Conservation (phyloP, 768 basidiomycete species). For the Russula griseocarnosa region DNA sequence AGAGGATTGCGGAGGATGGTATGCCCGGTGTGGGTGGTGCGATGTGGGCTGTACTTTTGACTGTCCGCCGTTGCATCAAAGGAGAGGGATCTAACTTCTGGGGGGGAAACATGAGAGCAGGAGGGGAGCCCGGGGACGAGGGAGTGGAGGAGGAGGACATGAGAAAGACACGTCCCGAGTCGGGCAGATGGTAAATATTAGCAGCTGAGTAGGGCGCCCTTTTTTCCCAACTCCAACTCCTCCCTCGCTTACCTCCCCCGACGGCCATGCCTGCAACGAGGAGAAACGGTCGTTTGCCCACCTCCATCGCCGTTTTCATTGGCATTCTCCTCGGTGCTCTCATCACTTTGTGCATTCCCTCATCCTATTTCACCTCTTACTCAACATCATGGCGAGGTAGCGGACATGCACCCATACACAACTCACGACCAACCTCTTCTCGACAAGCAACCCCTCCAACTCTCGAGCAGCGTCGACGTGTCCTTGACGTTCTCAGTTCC, state of each 20-base stretch:
- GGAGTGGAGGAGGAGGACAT: constrained; percentile 12
- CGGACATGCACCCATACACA: constrained; percentile 47
- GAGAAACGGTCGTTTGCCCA: constrained; percentile 38
- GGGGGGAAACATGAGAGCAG: constrained; percentile 15
- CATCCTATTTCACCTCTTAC: constrained; percentile 29
- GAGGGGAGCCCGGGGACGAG: constrained; percentile 17
- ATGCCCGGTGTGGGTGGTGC: constrained; percentile 41
- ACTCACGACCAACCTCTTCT: constrained; percentile 46
- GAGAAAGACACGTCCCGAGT: not conserved
- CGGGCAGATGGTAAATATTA: not conserved
- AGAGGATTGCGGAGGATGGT: constrained; percentile 42
- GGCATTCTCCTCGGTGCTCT: constrained; percentile 61
- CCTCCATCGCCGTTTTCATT: constrained; percentile 52
- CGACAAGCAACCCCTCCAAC: constrained; percentile 72
- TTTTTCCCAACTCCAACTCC: not conserved
- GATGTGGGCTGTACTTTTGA: constrained; percentile 56
- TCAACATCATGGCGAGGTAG: constrained; percentile 48
- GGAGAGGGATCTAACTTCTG: constrained; percentile 17
- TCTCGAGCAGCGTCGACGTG: constrained; percentile 74
- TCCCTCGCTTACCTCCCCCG: not conserved
- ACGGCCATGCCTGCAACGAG: constrained; percentile 11
- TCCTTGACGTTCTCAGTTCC: constrained; percentile 81
- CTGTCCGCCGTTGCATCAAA: constrained; percentile 57
- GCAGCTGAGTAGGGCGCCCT: not conserved
- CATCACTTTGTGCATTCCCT: constrained; percentile 34